phyloP scores from a whole-genome alignment of 2,329 filamentous ascomycete species.

The Cryphonectria parasitica region DNA sequence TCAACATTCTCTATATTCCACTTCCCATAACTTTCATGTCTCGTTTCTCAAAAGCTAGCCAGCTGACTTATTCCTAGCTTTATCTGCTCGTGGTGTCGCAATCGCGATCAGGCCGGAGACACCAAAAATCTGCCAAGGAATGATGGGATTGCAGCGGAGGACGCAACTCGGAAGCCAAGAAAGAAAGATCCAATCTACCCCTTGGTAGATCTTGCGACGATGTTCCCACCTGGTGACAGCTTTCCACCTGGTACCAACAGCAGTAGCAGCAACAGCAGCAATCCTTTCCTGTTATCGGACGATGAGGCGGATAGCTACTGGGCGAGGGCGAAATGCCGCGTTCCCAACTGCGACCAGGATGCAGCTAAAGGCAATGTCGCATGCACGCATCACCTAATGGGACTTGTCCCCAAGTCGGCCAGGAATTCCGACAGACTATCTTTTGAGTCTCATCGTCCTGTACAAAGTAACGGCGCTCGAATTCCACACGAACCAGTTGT shows the following conservation, averaged over 20 bases:
- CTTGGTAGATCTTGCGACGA: constrained; percentile 2
- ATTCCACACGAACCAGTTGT: constrained; percentile 1
- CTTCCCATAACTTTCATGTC: background rate
- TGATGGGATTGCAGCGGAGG: constrained; percentile 15
- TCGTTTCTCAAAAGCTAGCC: background rate
- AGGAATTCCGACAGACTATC: constrained; percentile 4
- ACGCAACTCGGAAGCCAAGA: background rate
- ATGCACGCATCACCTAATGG: constrained; percentile 19
- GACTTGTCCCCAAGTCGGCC: constrained; percentile 18
- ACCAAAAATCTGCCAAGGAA: background rate
- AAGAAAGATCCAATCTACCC: background rate
- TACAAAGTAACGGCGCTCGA: constrained; percentile 11
- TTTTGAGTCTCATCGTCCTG: background rate
- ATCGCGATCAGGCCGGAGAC: background rate
- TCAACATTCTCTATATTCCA: background rate
- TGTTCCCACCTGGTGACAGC: constrained; percentile 2
- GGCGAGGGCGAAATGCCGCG: constrained; percentile 25
- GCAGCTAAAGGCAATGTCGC: constrained; percentile 17
- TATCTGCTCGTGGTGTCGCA: constrained; percentile 22
- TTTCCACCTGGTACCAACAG: background rate
- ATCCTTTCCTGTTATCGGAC: constrained; percentile 24
- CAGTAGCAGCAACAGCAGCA: constrained; percentile 9
- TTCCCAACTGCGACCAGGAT: constrained; percentile 21
- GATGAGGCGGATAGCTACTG: constrained; percentile 16
- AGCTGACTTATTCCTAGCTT: constrained; percentile 22